Evolutionary conservation across 345 rosid genomes (phyloP).

Genomic region (Salix koriyanagi): DNA sequence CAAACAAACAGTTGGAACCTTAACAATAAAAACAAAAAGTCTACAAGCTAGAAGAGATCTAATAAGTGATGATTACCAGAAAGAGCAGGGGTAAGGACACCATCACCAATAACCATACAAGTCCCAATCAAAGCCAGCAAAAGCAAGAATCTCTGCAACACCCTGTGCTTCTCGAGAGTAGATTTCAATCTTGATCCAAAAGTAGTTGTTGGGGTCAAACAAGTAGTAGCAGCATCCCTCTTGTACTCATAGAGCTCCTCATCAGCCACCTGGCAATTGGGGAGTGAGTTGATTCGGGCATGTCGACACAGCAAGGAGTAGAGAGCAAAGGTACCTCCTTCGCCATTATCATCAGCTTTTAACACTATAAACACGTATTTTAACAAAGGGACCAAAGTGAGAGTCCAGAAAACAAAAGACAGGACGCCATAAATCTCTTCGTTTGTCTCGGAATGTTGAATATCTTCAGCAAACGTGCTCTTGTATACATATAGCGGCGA

Average conservation of each 20-base stretch:
- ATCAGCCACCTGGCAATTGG: slow-evolving; percentile 74
- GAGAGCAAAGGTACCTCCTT: slow-evolving; percentile 92
- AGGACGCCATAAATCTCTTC: slow-evolving; percentile 90
- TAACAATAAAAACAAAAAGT: background rate
- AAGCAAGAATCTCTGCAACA: slow-evolving; percentile 71
- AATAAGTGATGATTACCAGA: slow-evolving; percentile 50
- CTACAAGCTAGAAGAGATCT: slow-evolving; percentile 3
- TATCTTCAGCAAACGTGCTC: slow-evolving; percentile 75
- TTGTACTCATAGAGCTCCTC: slow-evolving; percentile 69
- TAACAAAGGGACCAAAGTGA: slow-evolving; percentile 75
- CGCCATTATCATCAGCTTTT: slow-evolving; percentile 86
- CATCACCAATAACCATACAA: slow-evolving; percentile 96
- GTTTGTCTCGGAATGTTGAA: slow-evolving; percentile 63
- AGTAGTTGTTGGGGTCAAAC: slow-evolving; percentile 32
- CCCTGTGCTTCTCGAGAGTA: slow-evolving; percentile 56
- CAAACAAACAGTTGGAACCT: slow-evolving; percentile 5
- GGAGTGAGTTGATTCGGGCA: slow-evolving; percentile 80
- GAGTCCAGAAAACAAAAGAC: slow-evolving; percentile 87
- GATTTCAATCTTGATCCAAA: slow-evolving; percentile 58
- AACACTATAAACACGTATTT: slow-evolving; percentile 81
- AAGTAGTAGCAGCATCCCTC: slow-evolving; percentile 30
- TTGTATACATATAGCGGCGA: slow-evolving; percentile 83
- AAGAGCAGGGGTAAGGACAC: slow-evolving; percentile 80
- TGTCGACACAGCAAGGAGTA: slow-evolving; percentile 82
- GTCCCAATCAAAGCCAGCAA: slow-evolving; percentile 82